These are phyloP conservation scores for Vitis riparia DNA, from an alignment of 164 flowering plant species.

Conservation along the genomic window DNA sequence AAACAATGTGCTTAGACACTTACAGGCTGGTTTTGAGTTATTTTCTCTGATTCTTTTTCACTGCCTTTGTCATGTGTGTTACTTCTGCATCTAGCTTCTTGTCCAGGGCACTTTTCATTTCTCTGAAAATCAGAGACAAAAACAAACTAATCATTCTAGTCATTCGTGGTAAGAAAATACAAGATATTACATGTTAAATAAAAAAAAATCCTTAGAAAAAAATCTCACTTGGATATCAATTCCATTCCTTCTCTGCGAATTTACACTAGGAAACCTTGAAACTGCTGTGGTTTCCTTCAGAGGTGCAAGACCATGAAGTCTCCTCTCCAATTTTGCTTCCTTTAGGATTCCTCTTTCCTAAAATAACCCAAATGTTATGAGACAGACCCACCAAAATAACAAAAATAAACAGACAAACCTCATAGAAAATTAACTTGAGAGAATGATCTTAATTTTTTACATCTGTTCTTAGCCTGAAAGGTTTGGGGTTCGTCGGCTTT, in stretches of 20 bases:
- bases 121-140: conserved; percentile 16
- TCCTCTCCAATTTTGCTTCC: conserved; percentile 77
- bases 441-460: conserved; percentile 11
- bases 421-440: too few relatives aligned
- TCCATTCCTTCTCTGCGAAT: conserved; percentile 21
- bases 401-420: too few relatives aligned
- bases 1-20: conserved; percentile 9
- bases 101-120: conserved; percentile 15
- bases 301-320: conserved; percentile 25
- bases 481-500: conserved; percentile 83
- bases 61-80: conserved; percentile 12
- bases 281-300: conserved; percentile 25
- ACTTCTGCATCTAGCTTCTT: background rate
- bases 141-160: background rate
- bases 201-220: background rate
- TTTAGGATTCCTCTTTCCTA: conserved; percentile 87
- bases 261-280: conserved; percentile 15
- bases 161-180: background rate
- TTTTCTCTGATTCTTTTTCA: conserved; percentile 19
- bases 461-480: conserved; percentile 85
- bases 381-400: background rate
- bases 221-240: conserved; percentile 32
- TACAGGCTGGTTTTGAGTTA: conserved; percentile 16
- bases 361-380: conserved; percentile 8
- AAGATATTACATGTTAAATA: background rate